Conservation (phyloP, 257 asterid species). For the Apocynum venetum region DNA sequence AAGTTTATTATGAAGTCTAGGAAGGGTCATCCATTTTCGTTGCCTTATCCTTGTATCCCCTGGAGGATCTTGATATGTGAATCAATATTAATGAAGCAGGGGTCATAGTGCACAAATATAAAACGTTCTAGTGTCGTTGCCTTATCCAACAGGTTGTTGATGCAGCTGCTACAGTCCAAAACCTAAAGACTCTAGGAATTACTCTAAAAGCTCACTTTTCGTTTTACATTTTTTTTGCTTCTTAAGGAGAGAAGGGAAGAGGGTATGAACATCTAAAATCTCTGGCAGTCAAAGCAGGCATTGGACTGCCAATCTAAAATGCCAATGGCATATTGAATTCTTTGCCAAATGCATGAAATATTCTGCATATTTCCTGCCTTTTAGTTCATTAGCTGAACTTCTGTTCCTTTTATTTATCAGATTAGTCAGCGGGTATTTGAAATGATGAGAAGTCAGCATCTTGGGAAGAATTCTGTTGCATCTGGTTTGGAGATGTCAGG, state of each 20-base stretch:
- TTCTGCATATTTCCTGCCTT: background rate
- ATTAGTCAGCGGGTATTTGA: conserved; percentile 82
- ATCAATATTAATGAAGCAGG: background rate
- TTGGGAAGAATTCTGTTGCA: conserved; percentile 44
- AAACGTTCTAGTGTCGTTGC: background rate
- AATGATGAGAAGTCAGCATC: conserved; percentile 50
- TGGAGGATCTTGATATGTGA: background rate
- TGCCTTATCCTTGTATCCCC: background rate
- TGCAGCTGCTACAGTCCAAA: too few species aligned
- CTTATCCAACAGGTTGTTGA: too few species aligned
- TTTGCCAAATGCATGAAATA: background rate
- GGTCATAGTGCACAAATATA: background rate
- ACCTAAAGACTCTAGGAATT: too few species aligned
- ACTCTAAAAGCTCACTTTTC: too few species aligned
- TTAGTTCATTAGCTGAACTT: background rate
- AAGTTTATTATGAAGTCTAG: background rate
- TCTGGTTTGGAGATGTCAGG: conserved; percentile 28
- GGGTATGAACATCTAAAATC: background rate
- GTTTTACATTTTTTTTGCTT: too few species aligned
- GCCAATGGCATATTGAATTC: background rate
- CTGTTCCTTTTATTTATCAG: conserved; percentile 31
- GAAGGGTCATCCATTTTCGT: background rate
- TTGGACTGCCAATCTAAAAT: background rate
- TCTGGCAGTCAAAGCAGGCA: background rate
- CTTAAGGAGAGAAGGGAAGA: too few species aligned